Conservation (phyloP, 108 stramenopile species). For the Cyclotella cryptica region DNA sequence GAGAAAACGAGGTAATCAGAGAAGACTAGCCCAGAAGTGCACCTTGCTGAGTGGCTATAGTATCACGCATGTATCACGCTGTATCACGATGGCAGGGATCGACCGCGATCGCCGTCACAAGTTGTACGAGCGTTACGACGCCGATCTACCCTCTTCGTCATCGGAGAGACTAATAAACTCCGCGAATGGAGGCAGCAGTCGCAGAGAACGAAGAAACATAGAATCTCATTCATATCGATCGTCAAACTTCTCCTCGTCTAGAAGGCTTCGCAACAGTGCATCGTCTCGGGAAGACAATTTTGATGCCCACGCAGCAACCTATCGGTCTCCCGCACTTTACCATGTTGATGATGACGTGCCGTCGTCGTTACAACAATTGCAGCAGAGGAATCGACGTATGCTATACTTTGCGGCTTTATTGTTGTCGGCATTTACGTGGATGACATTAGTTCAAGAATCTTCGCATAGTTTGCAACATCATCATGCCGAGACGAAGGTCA, state of each 20-base stretch:
- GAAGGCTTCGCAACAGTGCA: neutral
- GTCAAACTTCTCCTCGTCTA: neutral
- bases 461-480: neutral
- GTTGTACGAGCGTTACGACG: constrained; percentile 16
- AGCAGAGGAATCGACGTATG: constrained; percentile 18
- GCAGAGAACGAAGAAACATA: neutral
- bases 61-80: too few species aligned
- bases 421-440: constrained; percentile 14
- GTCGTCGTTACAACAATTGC: neutral
- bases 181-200: neutral
- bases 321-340: too few species aligned
- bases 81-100: constrained; percentile 3
- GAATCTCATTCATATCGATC: neutral
- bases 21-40: neutral
- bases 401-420: constrained; percentile 10
- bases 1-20: too few species aligned
- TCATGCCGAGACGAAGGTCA: neutral
- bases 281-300: neutral
- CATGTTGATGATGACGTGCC: neutral
- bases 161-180: too few species aligned
- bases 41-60: too few species aligned
- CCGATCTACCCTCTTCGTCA: neutral
- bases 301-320: neutral
- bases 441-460: constrained; percentile 1
- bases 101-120: constrained; percentile 13